These are phyloP conservation scores for Moniliophthora roreri DNA, from an alignment of 1,284 basidiomycete genomes.

Conservation along the genomic window DNA sequence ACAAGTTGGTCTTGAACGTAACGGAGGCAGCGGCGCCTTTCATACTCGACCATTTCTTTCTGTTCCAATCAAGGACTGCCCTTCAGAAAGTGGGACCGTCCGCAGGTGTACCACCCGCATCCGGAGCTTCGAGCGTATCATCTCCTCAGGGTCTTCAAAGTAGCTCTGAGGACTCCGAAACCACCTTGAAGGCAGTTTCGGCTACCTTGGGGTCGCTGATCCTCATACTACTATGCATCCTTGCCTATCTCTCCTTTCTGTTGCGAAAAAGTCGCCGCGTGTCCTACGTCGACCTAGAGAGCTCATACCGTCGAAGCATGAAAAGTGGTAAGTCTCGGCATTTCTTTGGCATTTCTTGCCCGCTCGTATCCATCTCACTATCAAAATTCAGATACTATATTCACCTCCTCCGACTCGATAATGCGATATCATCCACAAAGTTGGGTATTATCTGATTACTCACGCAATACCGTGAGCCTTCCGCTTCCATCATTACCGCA, in stretches of 20 bases:
- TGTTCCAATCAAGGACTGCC: conserved; percentile 22
- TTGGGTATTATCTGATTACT: neutral
- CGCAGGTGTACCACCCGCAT: conserved; percentile 11
- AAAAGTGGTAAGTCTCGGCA: neutral
- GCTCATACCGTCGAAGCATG: neutral
- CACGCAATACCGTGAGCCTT: neutral
- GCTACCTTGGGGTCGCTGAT: neutral
- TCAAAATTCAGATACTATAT: conserved; percentile 6
- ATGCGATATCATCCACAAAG: conserved; percentile 1
- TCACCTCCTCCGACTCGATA: conserved; percentile 5
- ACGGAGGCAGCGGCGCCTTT: conserved; percentile 32
- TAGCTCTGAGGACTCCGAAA: neutral
- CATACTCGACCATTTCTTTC: conserved; percentile 38
- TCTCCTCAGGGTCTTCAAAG: neutral
- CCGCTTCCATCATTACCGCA: no score
- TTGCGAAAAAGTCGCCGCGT: neutral
- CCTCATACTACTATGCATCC: neutral
- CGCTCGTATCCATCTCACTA: no score
- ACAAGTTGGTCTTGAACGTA: conserved; percentile 39
- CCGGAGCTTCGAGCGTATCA: neutral
- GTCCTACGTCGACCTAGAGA: neutral
- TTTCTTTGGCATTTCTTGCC: neutral
- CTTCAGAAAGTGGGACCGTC: conserved; percentile 19
- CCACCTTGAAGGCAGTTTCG: neutral
- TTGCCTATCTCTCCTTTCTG: neutral